Evolutionary conservation across 768 basidiomycete genomes (phyloP), one percentile per base, ranked within the genome.

Genomic region (Auriculariales sp.): DNA sequence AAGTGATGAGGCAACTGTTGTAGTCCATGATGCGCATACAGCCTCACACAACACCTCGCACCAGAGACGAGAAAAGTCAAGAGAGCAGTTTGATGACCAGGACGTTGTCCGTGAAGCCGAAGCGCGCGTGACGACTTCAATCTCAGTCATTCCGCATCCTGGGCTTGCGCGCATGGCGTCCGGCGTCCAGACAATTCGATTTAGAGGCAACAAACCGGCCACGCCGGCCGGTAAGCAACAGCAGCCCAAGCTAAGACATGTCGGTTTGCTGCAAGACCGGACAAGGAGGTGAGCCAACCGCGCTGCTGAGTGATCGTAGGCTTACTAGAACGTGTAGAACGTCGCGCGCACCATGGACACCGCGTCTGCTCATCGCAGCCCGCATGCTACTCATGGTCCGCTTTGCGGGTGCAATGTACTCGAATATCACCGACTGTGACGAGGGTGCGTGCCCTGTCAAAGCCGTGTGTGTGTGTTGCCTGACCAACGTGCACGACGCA

Each of bases 341-440:
- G 30, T 77, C 81, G 55, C 75, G 77, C 45, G 75, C 78, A 31
- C 89, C 90, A 73, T 90, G 88, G 81, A 75, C 75, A 46, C 94
- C 95, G 44, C 76, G 79, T 54, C 83, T 92, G 59, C 83, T 81
- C 30, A 68, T 85, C 4, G 95, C 92, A 3, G 69, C 97, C 53
- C 79, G 93, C 45, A 73, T 95, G 33, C 61, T 97, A 33, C 66
- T 95, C 46, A 72, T 98, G 14, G 59, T 95, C 15, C 78, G 95
- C 17, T 73, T 92, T 28, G 67, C 77, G 24, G 81, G 75, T 1
- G 95, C 92, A 2, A 97, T 99, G 92, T 98, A 98, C 61, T 78
- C 85, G 11, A 90, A 90, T 56, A 87, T 94, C 50, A 78, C 81
- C 58, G 95, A 98, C 61, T 98, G 95, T 54, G 95, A 99, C 60